Evolutionary conservation across 176 grass and related monocot genomes (phyloP), one percentile per base, ranked within the genome.

Genomic region (Avena eriantha): DNA sequence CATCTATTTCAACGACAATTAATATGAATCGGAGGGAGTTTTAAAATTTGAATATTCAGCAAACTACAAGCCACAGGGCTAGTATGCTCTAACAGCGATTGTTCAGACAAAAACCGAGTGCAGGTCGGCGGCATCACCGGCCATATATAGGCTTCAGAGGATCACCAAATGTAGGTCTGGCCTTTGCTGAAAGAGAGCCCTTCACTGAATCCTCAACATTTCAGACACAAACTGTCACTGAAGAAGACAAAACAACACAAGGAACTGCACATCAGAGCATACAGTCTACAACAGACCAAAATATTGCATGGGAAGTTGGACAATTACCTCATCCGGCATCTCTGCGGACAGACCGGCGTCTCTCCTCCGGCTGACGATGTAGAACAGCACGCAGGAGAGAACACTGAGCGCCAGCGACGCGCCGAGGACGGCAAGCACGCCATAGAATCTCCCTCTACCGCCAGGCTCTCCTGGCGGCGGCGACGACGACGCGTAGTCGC

Each of bases 301-400:
- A 60, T 16, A 55, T 19, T 50, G 26, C 21, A 81, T 21, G 50
- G 66, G 10, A n/a, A 2, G 5, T 1, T 24, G 18, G 0, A 60
- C 19, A 3, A 0, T 68, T 84, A 87, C 85, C 80, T 84, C 47
- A 33, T 89, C 7, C 10, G 48, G 19, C 14, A 26, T 10, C 57
- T 80, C 21, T 3, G n/a, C 48, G 48, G 57, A 34, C 14, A 14
- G 46, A 3, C 23, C 76, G 24, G 74, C 0, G 22, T 22, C 66
- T 3, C 43, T 4, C 5, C 21, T 59, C 36, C 41, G 58, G 11
- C 56, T 55, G 21, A 36, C 18, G 47, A 80, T 17, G 85, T 87
- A 90, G 85, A 79, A 80, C 67, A 90, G 85, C 84, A 68, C 80
- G 75, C 56, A 80, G 5, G 80, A 64, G 15, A 39, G 14, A 9